These are phyloP conservation scores for Phyllosticta capitalensis DNA, from an alignment of 2,329 filamentous ascomycete genomes.

Conservation along the genomic window DNA sequence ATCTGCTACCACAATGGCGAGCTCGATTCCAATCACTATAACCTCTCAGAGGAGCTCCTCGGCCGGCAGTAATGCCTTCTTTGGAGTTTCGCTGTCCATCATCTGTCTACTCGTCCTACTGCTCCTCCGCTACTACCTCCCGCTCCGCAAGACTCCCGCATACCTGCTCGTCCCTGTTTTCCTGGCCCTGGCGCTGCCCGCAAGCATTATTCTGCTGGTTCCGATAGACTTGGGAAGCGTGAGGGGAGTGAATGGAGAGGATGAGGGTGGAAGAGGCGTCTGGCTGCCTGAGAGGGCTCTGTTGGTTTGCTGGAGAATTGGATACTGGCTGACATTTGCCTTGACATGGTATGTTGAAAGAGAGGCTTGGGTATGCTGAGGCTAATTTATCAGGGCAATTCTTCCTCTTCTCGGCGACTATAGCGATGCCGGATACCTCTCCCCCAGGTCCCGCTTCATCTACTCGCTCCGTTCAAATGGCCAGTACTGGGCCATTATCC, in stretches of 20 bases:
- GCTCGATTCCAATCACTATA: slow-evolving; percentile 18
- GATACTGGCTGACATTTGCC: slow-evolving; percentile 94
- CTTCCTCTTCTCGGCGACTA: slow-evolving; percentile 91
- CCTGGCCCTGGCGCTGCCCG: slow-evolving; percentile 86
- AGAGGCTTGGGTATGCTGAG: neutral
- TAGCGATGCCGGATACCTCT: slow-evolving; percentile 84
- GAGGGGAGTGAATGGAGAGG: slow-evolving; percentile 53
- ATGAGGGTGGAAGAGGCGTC: slow-evolving; percentile 64
- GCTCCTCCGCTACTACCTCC: slow-evolving; percentile 81
- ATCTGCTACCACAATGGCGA: slow-evolving; percentile 1
- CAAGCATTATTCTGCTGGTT: slow-evolving; percentile 82
- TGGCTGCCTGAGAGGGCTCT: slow-evolving; percentile 75
- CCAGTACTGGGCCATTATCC: slow-evolving; percentile 74
- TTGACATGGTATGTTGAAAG: slow-evolving; percentile 65
- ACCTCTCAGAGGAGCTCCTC: slow-evolving; percentile 42
- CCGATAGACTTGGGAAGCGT: slow-evolving; percentile 92
- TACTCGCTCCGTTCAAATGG: slow-evolving; percentile 84
- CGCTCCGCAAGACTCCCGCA: slow-evolving; percentile 78
- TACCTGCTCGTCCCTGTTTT: slow-evolving; percentile 90
- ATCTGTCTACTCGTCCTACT: slow-evolving; percentile 72
- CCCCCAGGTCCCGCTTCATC: slow-evolving; percentile 67
- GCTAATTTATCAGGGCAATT: slow-evolving; percentile 55
- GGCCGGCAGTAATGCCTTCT: slow-evolving; percentile 71
- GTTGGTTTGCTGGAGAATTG: slow-evolving; percentile 84
- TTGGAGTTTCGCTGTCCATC: slow-evolving; percentile 58